Conservation (phyloP, 2,329 filamentous ascomycete species). For the Aspergillus arachidicola region DNA sequence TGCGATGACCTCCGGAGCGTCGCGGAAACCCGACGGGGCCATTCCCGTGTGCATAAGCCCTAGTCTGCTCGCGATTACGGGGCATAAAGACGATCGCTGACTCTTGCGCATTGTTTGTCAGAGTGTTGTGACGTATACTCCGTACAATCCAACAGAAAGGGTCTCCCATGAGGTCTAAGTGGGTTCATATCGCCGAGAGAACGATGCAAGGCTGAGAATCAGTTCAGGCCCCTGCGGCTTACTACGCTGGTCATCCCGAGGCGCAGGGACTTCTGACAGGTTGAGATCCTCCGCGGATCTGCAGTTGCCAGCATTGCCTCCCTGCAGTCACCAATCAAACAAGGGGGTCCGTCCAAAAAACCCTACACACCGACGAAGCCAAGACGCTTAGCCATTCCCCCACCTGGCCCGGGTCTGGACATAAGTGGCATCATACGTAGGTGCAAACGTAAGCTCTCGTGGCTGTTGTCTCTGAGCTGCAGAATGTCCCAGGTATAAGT, state of each 20-base stretch:
- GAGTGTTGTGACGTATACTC: not conserved
- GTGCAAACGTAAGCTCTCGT: not conserved
- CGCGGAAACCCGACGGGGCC: not conserved
- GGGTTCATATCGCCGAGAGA: not conserved
- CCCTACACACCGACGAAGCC: not conserved
- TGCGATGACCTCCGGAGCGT: not conserved
- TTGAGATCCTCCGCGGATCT: not conserved
- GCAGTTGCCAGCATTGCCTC: conserved; percentile 1
- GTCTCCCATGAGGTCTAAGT: not conserved
- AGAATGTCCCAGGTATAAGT: not conserved
- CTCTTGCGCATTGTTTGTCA: no score
- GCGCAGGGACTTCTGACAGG: not conserved
- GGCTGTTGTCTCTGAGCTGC: not conserved
- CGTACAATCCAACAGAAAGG: not conserved
- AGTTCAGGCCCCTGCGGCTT: not conserved
- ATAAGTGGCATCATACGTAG: conserved; percentile 4
- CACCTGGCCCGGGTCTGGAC: not conserved
- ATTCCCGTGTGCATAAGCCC: not conserved
- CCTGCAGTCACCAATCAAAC: not conserved
- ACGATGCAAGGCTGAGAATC: not conserved
- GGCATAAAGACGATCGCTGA: not conserved
- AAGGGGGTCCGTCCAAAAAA: not conserved
- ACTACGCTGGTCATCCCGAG: not conserved
- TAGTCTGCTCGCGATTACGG: not conserved
- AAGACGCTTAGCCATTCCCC: not conserved